Conservation (phyloP, 306 rosid genomes). For the Alnus glutinosa region DNA sequence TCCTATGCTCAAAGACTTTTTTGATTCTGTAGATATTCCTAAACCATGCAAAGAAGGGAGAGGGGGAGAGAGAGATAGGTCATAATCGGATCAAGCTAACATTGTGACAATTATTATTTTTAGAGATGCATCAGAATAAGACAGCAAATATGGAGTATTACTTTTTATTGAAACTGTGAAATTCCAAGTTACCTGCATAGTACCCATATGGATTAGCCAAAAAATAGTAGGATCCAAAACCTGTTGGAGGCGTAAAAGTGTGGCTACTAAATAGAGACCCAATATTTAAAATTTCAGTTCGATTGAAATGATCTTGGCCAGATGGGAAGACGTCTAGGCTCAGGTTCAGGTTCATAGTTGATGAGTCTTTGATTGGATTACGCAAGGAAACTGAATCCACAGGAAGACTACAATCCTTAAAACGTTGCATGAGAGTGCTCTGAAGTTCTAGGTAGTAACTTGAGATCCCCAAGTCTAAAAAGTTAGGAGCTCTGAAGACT, state of each 20-base stretch:
- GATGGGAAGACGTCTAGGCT: conserved; percentile 53
- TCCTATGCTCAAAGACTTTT: conserved; percentile 38
- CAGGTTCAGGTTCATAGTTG: conserved; percentile 36
- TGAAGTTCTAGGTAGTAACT: conserved; percentile 36
- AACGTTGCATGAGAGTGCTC: conserved; percentile 9
- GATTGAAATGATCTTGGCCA: conserved; percentile 42
- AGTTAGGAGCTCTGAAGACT: conserved; percentile 54
- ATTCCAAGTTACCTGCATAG: conserved; percentile 38
- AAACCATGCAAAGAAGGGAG: conserved; percentile 16
- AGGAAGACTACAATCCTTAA: conserved; percentile 11
- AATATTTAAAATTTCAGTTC: conserved; percentile 37
- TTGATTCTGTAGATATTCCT: background rate
- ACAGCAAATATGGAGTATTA: background rate
- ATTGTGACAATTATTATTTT: background rate
- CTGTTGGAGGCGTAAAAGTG: conserved; percentile 35
- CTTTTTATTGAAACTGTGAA: background rate
- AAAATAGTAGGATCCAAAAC: conserved; percentile 58
- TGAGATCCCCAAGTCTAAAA: conserved; percentile 45
- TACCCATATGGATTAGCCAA: conserved; percentile 10
- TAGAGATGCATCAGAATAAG: background rate
- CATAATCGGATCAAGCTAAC: background rate
- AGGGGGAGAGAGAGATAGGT: background rate
- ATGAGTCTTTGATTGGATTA: conserved; percentile 23
- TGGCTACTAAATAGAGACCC: conserved; percentile 56
- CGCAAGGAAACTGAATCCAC: conserved; percentile 55